Conservation (phyloP, 352 stramenopile genomes). For the Pythium monospermum region DNA sequence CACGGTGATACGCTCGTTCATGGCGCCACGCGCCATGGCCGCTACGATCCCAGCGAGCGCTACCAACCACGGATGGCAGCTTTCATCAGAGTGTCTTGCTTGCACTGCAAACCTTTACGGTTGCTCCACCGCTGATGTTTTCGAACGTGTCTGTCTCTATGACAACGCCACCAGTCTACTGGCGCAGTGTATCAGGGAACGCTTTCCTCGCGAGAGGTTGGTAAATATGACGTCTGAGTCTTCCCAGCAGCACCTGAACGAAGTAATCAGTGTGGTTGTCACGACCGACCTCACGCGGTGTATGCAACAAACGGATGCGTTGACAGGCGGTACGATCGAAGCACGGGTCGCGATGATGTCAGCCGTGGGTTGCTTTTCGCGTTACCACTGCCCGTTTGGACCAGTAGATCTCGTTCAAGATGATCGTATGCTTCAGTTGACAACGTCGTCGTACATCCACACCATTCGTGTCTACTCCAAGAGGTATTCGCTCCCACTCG, state of each 20-base stretch:
- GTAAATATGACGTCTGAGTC: not conserved
- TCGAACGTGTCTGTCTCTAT: conserved; percentile 4
- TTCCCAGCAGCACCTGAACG: not conserved
- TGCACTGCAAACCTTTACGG: conserved; percentile 11
- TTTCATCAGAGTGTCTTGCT: conserved; percentile 7
- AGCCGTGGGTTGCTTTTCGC: conserved; percentile 9
- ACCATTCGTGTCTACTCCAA: conserved; percentile 6
- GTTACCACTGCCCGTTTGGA: conserved; percentile 12
- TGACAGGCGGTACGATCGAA: not conserved
- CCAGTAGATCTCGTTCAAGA: conserved; percentile 16
- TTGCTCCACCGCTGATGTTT: not conserved
- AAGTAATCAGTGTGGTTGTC: not conserved
- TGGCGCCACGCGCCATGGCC: not conserved
- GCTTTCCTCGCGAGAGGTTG: not conserved
- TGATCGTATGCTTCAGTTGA: conserved; percentile 13
- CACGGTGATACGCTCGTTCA: not conserved
- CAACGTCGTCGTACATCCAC: conserved; percentile 1
- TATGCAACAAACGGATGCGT: not conserved
- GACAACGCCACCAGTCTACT: conserved; percentile 9
- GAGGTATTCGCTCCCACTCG: conserved; percentile 2
- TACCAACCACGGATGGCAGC: conserved; percentile 4
- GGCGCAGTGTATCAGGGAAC: conserved; percentile 10
- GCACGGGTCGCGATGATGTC: not conserved
- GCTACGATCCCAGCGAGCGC: not conserved
- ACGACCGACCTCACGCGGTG: conserved; percentile 11